Base-by-base conservation (phyloP, 805 yeast species). In the Lipomyces starkeyi region DNA sequence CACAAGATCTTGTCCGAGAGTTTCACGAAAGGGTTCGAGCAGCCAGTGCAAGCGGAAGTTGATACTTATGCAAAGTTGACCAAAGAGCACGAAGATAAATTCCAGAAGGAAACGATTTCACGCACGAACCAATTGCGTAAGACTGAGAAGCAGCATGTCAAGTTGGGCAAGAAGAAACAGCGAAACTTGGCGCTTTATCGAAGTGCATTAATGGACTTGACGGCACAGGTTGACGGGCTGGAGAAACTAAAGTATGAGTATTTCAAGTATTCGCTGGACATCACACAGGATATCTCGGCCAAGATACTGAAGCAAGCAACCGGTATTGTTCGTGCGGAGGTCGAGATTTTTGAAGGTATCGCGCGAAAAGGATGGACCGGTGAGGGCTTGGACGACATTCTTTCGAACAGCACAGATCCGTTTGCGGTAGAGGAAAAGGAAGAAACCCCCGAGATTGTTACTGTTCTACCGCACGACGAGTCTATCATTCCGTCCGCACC, bases 361-460 rank as follows among this genome's bases (percentile, higher is more conserved):
- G 96, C 97, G 0, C 83, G 87, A 65, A 92, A 92, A 75, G 95
- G 96, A 3, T 88, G 93, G 91, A 84, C 89, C 3, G 97, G 96
- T 14, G 95, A 94, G 34, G 97, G 97, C 0, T 79, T 92, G 43
- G 97, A 91, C 74, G 88, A 85, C 32, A 79, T 90, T 63, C 80
- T 90, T 29, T 81, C 86, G 1, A 81, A 84, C 43, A 87, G 91
- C 52, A 89, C 90, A 0, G 95, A 90, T 76, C 90, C 90, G 0
- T 87, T 87, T 73, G 83, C 76, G 32, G 59, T 65, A 14, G 74
- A 68, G 13, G 78, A 76, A 13, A 71, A 63, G n/a, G 73, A 63
- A 14, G 69, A 58, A 43, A 13, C 61, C 25, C 59, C 61, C 58
- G 65, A 64, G 43, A 52, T 74, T 29, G 73, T 71, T 62, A 70